Conservation (phyloP, 352 stramenopile species). For the Phytophthora macrochlamydospora region DNA sequence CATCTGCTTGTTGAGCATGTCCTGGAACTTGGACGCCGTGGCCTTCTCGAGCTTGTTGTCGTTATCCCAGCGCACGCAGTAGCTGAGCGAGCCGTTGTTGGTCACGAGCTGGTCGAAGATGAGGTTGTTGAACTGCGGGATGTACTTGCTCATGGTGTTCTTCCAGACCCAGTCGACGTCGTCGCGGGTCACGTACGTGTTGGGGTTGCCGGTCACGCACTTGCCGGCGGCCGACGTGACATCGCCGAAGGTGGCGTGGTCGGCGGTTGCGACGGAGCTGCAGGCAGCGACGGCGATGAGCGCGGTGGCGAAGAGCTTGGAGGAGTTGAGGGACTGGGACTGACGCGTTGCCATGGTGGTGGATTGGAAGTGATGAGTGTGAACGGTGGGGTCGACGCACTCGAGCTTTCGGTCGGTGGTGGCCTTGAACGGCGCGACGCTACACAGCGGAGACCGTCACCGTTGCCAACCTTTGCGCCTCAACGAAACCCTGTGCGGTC, state of each 20-base stretch:
- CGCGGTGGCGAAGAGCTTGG: not conserved
- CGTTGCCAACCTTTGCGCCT: too few species aligned
- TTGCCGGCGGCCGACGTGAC: slow-evolving; percentile 10
- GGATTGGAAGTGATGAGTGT: not conserved
- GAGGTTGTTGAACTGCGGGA: slow-evolving; percentile 6
- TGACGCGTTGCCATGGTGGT: not conserved
- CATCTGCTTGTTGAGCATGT: not conserved
- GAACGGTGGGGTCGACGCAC: not conserved
- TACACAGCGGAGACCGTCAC: too few species aligned
- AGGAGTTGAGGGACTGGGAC: not conserved
- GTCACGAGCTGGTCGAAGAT: not conserved
- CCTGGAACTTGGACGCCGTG: not conserved
- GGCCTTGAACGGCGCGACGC: too few species aligned
- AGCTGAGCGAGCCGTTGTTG: not conserved
- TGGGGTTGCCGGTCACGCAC: slow-evolving; percentile 8
- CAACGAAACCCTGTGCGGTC: too few species aligned
- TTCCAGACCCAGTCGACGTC: slow-evolving; percentile 17
- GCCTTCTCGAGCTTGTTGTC: not conserved
- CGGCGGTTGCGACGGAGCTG: not conserved
- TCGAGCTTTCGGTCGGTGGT: too few species aligned
- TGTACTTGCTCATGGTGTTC: slow-evolving; percentile 15
- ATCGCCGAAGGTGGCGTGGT: slow-evolving; percentile 11
- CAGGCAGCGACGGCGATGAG: not conserved
- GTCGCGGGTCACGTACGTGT: slow-evolving; percentile 8
- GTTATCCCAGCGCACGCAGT: not conserved